Conservation (phyloP, 2,329 filamentous ascomycete genomes). For the Cytospora paraplurivora region DNA sequence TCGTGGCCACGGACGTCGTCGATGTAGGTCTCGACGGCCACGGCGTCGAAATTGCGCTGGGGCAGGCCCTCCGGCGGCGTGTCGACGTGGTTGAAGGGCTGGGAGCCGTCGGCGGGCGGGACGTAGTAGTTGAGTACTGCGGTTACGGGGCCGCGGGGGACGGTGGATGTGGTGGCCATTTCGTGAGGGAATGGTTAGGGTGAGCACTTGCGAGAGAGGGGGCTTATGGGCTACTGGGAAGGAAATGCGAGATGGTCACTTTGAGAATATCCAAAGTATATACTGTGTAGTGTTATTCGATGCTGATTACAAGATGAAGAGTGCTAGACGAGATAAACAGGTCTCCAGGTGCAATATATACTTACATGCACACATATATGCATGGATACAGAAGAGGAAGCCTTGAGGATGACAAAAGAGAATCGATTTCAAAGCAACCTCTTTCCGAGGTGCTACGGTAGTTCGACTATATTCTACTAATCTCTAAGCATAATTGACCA, state of each 20-base stretch:
- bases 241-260: neutral
- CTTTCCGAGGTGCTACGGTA: neutral
- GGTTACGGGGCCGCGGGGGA: constrained; percentile 61
- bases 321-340: neutral
- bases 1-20: constrained; percentile 33
- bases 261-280: neutral
- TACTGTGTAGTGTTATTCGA: neutral
- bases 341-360: neutral
- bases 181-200: constrained; percentile 17
- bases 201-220: neutral
- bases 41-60: constrained; percentile 64
- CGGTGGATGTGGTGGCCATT: constrained; percentile 45
- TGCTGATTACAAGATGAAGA: neutral
- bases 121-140: constrained; percentile 67
- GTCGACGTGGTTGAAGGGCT: constrained; percentile 70
- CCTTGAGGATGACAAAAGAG: neutral
- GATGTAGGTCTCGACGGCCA: constrained; percentile 57
- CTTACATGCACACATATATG: too few species aligned
- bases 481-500: neutral
- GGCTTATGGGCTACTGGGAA: neutral
- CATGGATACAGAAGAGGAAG: too few species aligned
- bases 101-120: constrained; percentile 59
- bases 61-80: constrained; percentile 60
- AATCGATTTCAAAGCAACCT: neutral
- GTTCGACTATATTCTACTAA: neutral